Evolutionary conservation across 2,329 filamentous ascomycete species (phyloP).

Genomic region (Phialophora chinensis): DNA sequence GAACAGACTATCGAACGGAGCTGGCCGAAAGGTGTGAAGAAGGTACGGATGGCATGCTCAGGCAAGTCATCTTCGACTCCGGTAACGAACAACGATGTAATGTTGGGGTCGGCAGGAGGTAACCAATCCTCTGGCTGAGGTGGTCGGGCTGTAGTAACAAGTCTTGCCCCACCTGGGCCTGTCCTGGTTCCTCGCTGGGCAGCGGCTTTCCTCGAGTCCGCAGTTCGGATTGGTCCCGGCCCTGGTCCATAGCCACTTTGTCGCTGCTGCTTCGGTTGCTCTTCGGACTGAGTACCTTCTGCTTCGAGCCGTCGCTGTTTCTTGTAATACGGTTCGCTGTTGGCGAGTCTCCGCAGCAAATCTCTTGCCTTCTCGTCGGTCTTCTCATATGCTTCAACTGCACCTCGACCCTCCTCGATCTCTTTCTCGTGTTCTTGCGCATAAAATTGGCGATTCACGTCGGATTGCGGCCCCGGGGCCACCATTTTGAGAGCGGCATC

Average conservation of each 20-base stretch:
- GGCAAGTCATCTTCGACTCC: conserved; percentile 96
- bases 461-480: conserved; percentile 86
- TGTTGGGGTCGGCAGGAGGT: conserved; percentile 80
- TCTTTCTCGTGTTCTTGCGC: conserved; percentile 96
- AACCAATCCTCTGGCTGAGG: conserved; percentile 83
- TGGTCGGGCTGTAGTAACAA: conserved; percentile 76
- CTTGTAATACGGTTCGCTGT: conserved; percentile 93
- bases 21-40: conserved; percentile 87
- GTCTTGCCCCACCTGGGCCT: conserved; percentile 58
- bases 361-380: conserved; percentile 96
- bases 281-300: conserved; percentile 52
- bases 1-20: conserved; percentile 93
- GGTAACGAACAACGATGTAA: conserved; percentile 93
- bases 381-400: conserved; percentile 90
- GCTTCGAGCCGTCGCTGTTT: conserved; percentile 77
- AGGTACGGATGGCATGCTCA: conserved; percentile 86
- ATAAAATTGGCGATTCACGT: conserved; percentile 96
- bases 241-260: conserved; percentile 52
- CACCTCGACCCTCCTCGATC: conserved; percentile 87
- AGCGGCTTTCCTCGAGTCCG: conserved; percentile 56
- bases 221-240: conserved; percentile 72
- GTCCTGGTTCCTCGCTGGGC: conserved; percentile 52
- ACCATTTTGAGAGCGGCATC: conserved; percentile 98
- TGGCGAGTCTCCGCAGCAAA: conserved; percentile 79
- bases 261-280: conserved; percentile 51